Conservation (phyloP, 2,329 filamentous ascomycete genomes). For the Zasmidium angulare region DNA sequence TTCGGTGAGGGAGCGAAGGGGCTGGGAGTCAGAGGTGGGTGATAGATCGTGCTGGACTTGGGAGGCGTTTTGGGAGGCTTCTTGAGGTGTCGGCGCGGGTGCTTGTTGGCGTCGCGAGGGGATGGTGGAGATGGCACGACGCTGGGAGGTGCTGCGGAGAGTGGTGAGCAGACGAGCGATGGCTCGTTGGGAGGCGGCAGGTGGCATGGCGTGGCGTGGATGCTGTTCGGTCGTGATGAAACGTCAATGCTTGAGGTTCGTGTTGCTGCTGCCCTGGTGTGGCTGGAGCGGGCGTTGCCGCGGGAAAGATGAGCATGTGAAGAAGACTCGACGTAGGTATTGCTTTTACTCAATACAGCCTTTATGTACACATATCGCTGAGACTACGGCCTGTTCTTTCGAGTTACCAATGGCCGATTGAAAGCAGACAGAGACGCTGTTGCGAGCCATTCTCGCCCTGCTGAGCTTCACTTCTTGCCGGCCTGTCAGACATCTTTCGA, state of each 20-base stretch:
- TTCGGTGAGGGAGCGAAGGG: slow-evolving; percentile 45
- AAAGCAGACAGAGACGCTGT: neutral
- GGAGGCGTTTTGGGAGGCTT: slow-evolving; percentile 12
- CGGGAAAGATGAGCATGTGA: neutral
- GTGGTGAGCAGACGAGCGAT: slow-evolving; percentile 25
- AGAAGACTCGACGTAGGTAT: too few relatives aligned
- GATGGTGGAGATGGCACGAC: slow-evolving; percentile 25
- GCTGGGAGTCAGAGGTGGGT: slow-evolving; percentile 21
- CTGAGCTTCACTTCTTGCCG: neutral
- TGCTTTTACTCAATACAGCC: too few relatives aligned
- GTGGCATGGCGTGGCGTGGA: slow-evolving; percentile 20
- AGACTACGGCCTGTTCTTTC: neutral
- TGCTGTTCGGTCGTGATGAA: neutral
- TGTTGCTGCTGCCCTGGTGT: too few relatives aligned
- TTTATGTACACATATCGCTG: neutral
- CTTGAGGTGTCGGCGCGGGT: too few relatives aligned
- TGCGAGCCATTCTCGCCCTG: neutral
- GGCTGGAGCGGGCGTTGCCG: neutral
- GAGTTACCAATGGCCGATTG: neutral
- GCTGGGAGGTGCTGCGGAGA: slow-evolving; percentile 11
- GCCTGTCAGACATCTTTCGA: slow-evolving; percentile 64
- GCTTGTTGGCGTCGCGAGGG: slow-evolving; percentile 22
- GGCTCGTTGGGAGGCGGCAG: slow-evolving; percentile 19
- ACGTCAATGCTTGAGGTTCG: neutral
- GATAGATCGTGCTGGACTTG: slow-evolving; percentile 22